These are phyloP conservation scores for Lindgomyces ingoldianus DNA, from an alignment of 495 filamentous ascomycete species.

Conservation along the genomic window DNA sequence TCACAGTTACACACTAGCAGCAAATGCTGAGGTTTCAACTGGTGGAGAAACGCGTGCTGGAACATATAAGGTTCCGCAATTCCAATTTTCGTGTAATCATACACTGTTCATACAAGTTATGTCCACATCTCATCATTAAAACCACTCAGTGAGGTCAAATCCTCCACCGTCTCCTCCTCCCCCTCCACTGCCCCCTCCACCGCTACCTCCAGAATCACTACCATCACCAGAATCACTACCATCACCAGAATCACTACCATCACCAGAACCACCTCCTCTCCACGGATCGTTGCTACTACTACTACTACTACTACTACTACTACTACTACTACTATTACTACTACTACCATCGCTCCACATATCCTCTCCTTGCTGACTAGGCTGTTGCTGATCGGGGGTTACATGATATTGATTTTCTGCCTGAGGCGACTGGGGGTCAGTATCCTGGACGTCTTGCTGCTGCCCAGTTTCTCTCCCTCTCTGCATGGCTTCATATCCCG, in stretches of 20 bases:
- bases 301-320: no score
- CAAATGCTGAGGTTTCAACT: no score
- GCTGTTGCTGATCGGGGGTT: not conserved
- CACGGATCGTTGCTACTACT: not conserved
- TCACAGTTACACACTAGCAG: no score
- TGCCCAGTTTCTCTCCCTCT: slow-evolving; percentile 42
- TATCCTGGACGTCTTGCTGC: not conserved
- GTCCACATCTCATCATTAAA: not conserved
- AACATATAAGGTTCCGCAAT: no score
- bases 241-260: slow-evolving; percentile 36
- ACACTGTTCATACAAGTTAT: not conserved
- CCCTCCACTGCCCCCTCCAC: not conserved
- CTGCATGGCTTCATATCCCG: slow-evolving; percentile 67
- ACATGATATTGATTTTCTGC: not conserved
- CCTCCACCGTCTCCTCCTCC: not conserved
- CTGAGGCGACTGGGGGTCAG: slow-evolving; percentile 10
- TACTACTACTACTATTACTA: no score
- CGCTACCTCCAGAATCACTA: no score
- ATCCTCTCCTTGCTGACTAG: slow-evolving; percentile 12
- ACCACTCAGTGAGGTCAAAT: not conserved
- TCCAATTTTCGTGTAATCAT: not conserved
- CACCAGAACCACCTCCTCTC: slow-evolving; percentile 43
- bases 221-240: slow-evolving; percentile 45
- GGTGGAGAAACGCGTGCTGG: no score
- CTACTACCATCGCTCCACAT: slow-evolving; percentile 20